phyloP scores from a whole-genome alignment of 495 filamentous ascomycete genomes.

The Tuber magnatum region DNA sequence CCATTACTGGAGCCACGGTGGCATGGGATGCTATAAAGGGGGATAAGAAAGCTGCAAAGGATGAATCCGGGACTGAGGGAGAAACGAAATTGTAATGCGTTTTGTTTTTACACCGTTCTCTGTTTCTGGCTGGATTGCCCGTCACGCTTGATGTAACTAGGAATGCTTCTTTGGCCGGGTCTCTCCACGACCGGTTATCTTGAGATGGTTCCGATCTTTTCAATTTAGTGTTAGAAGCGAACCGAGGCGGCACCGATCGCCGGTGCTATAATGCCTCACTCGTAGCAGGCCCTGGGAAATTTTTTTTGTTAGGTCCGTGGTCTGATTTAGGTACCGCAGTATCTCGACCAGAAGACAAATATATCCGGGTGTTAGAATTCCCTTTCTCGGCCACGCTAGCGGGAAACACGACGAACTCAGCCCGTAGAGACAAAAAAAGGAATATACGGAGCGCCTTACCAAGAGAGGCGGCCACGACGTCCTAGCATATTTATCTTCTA shows the following conservation, averaged over 20 bases:
- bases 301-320: background rate
- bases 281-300: background rate
- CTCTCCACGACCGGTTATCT: background rate
- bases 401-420: background rate
- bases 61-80: background rate
- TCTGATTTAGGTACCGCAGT: background rate
- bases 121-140: background rate
- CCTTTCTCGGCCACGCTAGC: background rate
- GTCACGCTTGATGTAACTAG: background rate
- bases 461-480: background rate
- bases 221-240: background rate
- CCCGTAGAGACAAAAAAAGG: background rate
- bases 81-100: background rate
- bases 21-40: background rate
- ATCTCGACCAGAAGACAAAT: background rate
- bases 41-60: background rate
- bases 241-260: background rate
- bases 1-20: background rate
- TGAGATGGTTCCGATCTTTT: background rate
- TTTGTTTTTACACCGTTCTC: background rate
- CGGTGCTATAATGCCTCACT: background rate
- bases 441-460: background rate
- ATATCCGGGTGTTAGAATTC: background rate
- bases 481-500: background rate
- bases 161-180: background rate